A percentile compares a stretch with the other conserved stretches of the same genome.
phyloP scores from a whole-genome alignment of 2,329 filamentous ascomycete genomes.

The Cladosporium colombiae region DNA sequence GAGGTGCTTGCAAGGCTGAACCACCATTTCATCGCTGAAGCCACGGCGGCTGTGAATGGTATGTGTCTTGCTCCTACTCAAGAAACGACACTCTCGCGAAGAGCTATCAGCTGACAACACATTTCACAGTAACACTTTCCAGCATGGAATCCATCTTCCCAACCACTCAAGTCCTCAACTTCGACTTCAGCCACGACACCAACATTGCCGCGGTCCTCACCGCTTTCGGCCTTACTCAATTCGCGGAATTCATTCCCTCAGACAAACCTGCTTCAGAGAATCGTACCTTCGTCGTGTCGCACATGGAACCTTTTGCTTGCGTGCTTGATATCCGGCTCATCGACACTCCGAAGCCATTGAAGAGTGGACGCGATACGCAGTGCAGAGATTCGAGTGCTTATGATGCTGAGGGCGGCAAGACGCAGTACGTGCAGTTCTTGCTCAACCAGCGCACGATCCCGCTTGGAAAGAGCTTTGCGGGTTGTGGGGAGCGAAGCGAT shows the following conservation, averaged over 20 bases:
- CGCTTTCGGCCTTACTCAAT: constrained; percentile 72
- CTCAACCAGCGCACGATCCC: constrained; percentile 70
- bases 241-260: constrained; percentile 61
- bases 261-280: constrained; percentile 57
- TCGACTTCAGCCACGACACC: constrained; percentile 78
- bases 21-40: constrained; percentile 55
- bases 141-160: constrained; percentile 69
- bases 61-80: neutral
- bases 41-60: constrained; percentile 55
- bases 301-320: constrained; percentile 71
- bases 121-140: constrained; percentile 60
- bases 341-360: constrained; percentile 63
- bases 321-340: constrained; percentile 75
- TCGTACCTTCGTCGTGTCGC: constrained; percentile 62
- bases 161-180: constrained; percentile 69
- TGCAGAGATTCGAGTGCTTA: constrained; percentile 33
- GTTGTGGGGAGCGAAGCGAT: constrained; percentile 67
- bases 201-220: constrained; percentile 62
- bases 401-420: constrained; percentile 53
- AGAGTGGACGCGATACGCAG: constrained; percentile 49
- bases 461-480: constrained; percentile 64
- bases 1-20: constrained; percentile 71
- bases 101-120: neutral
- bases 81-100: neutral
- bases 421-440: constrained; percentile 71